Evolutionary conservation across 163 green algal species (phyloP).

Genomic region (Chloroidium sp.): DNA sequence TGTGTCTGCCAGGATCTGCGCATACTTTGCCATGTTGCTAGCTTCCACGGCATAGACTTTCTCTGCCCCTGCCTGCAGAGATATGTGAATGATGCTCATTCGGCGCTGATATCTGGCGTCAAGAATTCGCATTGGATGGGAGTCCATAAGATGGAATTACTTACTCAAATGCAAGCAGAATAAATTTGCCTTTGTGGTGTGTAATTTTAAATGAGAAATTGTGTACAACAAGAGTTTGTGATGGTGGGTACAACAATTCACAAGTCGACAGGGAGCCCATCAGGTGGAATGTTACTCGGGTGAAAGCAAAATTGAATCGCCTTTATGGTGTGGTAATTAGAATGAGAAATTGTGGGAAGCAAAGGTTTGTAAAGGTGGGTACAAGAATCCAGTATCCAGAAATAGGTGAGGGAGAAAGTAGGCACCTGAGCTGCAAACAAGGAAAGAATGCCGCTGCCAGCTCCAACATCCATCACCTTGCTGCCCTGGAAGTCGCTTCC

Average conservation of each 20-base stretch:
- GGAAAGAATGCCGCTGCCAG: conserved; percentile 82
- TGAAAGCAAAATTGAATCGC: too few species aligned
- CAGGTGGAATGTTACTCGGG: too few species aligned
- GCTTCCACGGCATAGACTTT: conserved; percentile 94
- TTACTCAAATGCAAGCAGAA: not conserved
- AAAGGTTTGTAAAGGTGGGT: not conserved
- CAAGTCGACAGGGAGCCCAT: too few species aligned
- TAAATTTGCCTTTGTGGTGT: not conserved
- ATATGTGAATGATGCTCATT: not conserved
- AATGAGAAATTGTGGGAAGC: not conserved
- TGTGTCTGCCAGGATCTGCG: conserved; percentile 48
- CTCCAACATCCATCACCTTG: conserved; percentile 89
- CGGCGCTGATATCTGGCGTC: not conserved
- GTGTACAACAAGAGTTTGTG: too few species aligned
- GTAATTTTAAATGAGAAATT: too few species aligned
- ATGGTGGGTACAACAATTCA: too few species aligned
- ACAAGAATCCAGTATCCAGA: not conserved
- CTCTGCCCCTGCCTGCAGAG: conserved; percentile 61
- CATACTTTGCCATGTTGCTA: conserved; percentile 70
- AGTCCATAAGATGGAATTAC: too few species aligned
- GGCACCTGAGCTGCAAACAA: conserved; percentile 76
- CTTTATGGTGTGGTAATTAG: too few species aligned
- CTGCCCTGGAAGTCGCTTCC: conserved; percentile 75
- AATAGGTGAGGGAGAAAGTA: not conserved
- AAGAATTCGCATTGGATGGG: too few species aligned